Percentiles rank a stretch among this genome's conserved stretches.
Conservation (phyloP, 2,329 filamentous ascomycete species). For the Botryotinia convoluta region DNA sequence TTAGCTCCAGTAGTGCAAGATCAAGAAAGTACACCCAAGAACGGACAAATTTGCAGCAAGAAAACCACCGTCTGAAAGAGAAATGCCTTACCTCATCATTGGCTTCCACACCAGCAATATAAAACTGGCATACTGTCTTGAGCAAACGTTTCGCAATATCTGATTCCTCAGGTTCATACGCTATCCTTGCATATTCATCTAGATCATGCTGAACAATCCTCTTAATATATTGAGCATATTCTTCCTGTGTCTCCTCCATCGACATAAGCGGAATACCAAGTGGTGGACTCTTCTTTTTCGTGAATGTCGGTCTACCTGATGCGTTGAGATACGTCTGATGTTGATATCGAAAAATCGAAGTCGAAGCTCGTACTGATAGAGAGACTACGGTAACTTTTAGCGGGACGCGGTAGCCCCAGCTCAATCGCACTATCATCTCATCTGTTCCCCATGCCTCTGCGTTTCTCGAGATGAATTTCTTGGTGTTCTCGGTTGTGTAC, state of each 20-base stretch:
- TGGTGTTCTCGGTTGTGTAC: constrained; percentile 34
- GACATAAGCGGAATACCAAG: constrained; percentile 33
- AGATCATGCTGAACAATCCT: constrained; percentile 32
- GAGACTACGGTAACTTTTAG: constrained; percentile 33
- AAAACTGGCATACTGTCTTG: constrained; percentile 28
- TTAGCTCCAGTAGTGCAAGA: too few relatives aligned
- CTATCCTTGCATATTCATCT: constrained; percentile 27
- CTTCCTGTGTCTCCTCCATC: constrained; percentile 35
- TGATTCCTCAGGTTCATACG: constrained; percentile 33
- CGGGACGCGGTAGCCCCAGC: constrained; percentile 33
- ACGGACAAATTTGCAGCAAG: background rate
- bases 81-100: constrained; percentile 31
- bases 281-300: constrained; percentile 33
- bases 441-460: constrained; percentile 33
- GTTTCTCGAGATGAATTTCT: constrained; percentile 33
- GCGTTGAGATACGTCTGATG: constrained; percentile 25
- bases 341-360: constrained; percentile 31
- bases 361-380: constrained; percentile 28
- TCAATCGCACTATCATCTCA: constrained; percentile 29
- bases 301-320: constrained; percentile 22
- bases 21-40: background rate
- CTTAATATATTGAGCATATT: constrained; percentile 32
- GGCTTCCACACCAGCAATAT: constrained; percentile 26
- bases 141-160: constrained; percentile 32
- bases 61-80: background rate